These are phyloP conservation scores for Luffa acutangula DNA, from an alignment of 306 rosid species.

Conservation along the genomic window DNA sequence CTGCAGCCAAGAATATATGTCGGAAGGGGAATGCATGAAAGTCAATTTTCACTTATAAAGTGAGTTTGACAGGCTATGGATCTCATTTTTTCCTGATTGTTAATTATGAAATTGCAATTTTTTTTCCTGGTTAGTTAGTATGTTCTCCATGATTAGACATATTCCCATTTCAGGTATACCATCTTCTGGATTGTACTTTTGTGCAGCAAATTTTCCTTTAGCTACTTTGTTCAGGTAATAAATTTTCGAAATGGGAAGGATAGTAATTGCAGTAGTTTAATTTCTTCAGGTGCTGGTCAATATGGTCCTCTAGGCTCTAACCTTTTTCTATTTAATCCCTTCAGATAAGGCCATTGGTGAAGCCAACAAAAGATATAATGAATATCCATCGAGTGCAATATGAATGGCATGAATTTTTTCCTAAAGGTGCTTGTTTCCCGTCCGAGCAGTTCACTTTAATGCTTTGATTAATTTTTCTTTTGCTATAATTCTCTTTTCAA, in stretches of 20 bases:
- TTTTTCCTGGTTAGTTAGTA: slow-evolving; percentile 14
- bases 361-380: slow-evolving; percentile 89
- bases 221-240: slow-evolving; percentile 71
- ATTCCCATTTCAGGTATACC: slow-evolving; percentile 65
- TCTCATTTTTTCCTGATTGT: slow-evolving; percentile 4
- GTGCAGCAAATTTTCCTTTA: slow-evolving; percentile 59
- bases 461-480: neutral
- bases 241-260: neutral
- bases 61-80: slow-evolving; percentile 33
- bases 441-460: neutral
- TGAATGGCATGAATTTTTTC: slow-evolving; percentile 92
- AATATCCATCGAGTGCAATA: slow-evolving; percentile 47
- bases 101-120: slow-evolving; percentile 3
- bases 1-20: slow-evolving; percentile 86
- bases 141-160: slow-evolving; percentile 7
- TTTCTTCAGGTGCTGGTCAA: neutral
- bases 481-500: slow-evolving; percentile 15
- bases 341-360: slow-evolving; percentile 80
- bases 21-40: slow-evolving; percentile 99
- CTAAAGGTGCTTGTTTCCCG: slow-evolving; percentile 38
- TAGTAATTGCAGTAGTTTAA: neutral
- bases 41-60: slow-evolving; percentile 82
- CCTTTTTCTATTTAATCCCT: slow-evolving; percentile 4
- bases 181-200: slow-evolving; percentile 87
- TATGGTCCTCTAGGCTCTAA: neutral